These are phyloP conservation scores for Beta lomatogona DNA, from an alignment of 179 eudicot species.

Conservation along the genomic window DNA sequence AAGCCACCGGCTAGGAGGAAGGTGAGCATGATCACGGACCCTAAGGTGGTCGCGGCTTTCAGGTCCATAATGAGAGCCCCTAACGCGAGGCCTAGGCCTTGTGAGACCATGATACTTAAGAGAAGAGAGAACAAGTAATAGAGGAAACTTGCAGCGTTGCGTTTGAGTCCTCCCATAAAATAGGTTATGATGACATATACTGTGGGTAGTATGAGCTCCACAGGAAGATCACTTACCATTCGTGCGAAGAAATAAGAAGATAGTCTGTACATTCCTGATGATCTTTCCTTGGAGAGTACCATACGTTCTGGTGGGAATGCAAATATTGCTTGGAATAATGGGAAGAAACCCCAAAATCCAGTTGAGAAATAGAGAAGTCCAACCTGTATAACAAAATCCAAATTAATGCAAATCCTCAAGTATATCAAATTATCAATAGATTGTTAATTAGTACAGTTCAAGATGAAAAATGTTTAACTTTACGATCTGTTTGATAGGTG, in stretches of 20 bases:
- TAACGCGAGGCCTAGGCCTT: slow-evolving; percentile 76
- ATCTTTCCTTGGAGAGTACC: slow-evolving; percentile 64
- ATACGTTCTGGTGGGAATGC: slow-evolving; percentile 74
- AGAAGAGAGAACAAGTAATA: slow-evolving; percentile 49
- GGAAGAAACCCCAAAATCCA: slow-evolving; percentile 78
- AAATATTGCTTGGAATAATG: slow-evolving; percentile 69
- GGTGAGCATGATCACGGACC: slow-evolving; percentile 65
- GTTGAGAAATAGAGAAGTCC: slow-evolving; percentile 78
- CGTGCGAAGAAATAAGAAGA: slow-evolving; percentile 72
- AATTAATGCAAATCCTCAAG: neutral
- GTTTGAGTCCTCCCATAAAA: slow-evolving; percentile 74
- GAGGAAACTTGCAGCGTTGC: slow-evolving; percentile 39
- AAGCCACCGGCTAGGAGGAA: slow-evolving; percentile 69
- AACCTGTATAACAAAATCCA: slow-evolving; percentile 36
- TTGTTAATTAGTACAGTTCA: no score
- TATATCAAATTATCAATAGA: no score
- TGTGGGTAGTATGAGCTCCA: slow-evolving; percentile 77
- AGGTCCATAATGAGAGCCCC: slow-evolving; percentile 73
- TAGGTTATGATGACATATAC: slow-evolving; percentile 55
- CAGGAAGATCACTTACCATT: slow-evolving; percentile 58
- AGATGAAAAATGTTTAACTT: neutral
- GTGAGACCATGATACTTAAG: slow-evolving; percentile 55
- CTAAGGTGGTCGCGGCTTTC: slow-evolving; percentile 58
- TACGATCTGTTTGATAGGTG: no score
- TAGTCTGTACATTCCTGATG: slow-evolving; percentile 79